These are phyloP conservation scores for Fraxinus quadrangulata DNA, from an alignment of 257 asterid genomes.

Conservation along the genomic window DNA sequence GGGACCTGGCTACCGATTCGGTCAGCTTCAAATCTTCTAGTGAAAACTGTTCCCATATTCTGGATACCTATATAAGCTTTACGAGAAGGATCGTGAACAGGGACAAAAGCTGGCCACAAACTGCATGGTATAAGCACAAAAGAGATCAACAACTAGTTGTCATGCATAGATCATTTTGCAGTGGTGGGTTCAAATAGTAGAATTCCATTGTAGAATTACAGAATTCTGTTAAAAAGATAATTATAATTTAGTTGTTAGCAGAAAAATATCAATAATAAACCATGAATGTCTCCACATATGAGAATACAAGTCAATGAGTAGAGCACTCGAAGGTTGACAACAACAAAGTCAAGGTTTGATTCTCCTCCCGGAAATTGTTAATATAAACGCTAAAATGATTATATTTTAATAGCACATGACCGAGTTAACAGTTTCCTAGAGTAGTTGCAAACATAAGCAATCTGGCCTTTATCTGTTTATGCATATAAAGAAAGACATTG, in stretches of 20 bases:
- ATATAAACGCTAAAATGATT: not conserved
- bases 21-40: slow-evolving; percentile 96
- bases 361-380: not conserved
- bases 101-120: slow-evolving; percentile 98
- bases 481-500: not conserved
- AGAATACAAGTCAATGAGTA: not conserved
- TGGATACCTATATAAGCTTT: slow-evolving; percentile 95
- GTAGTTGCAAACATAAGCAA: not conserved
- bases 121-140: slow-evolving; percentile 52
- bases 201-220: not conserved
- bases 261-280: not conserved
- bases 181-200: not conserved
- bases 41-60: slow-evolving; percentile 92
- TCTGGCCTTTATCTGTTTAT: not conserved
- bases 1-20: slow-evolving; percentile 95
- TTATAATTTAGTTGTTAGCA: not conserved
- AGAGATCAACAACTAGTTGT: slow-evolving; percentile 14
- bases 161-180: not conserved
- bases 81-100: slow-evolving; percentile 97
- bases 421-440: not conserved
- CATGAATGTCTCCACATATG: not conserved
- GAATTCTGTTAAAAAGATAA: not conserved
- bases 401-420: not conserved
- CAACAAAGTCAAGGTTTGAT: not conserved
- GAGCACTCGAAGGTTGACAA: not conserved